Base-by-base conservation (phyloP, 116 monocot genomes). In the Cymodocea nodosa region DNA sequence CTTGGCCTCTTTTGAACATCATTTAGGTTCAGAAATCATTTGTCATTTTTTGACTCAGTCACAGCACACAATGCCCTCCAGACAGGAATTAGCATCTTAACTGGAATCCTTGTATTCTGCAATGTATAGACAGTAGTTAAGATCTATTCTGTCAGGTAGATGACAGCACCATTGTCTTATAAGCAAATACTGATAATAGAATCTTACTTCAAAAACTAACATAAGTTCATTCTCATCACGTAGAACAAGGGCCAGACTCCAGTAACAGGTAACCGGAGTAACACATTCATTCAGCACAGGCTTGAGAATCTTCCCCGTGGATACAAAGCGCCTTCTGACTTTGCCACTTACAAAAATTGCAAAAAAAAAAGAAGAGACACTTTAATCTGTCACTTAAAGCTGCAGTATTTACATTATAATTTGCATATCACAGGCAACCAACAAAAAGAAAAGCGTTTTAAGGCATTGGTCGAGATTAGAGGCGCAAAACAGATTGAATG, bases 261-360 rank as follows among this genome's bases (percentile, higher is more conserved):
- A 94, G 63, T 89, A 84, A 75, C 89, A 94, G 61, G 82, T 83
- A n/a, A 94, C 74, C 34, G 90, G 94, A 49, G 83, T 85, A 68
- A 93, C 77, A 34, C 81, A 79, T 63, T 88, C 88, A 73, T 85
- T 93, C 55, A 93, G 50, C 11, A 93, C 73, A 18, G 88, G 93
- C 52, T 71, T 86, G 37, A 89, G 65, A 62, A 93, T 84, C 72
- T 84, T 80, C 16, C 74, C 81, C 37, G 84, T 49, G 20, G 85
- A 76, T 24, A 93, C 69, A 80, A 89, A 85, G 20, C 76, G 71
- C n/a, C 78, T 80, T 30, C 24, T 35, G 30, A 79, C 74, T 73
- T 75, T 76, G 35, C 93, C 93, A 63, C 93, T 87, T 44, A 25
- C 35, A 68, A 63, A 35, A 66, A 76, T 51, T 6, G 12, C 52